Evolutionary conservation across 2,329 filamentous ascomycete species (phyloP), one percentile per base, ranked within the genome.

Genomic region (Claviceps humidiphila): DNA sequence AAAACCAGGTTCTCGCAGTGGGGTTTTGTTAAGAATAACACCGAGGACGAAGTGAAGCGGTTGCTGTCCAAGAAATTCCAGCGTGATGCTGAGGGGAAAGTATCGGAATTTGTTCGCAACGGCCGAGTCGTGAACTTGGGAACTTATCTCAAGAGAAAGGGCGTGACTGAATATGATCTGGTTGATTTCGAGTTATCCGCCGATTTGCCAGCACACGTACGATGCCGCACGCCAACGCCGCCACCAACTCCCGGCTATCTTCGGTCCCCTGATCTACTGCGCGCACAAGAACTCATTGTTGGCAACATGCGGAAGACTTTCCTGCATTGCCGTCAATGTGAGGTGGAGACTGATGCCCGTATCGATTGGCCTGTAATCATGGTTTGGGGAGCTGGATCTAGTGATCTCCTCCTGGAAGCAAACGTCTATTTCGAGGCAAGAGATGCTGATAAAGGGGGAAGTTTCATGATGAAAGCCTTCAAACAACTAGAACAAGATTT

Each of bases 1-100:
- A 77, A 77, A 59, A 75, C 74, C n/a, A 66, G 74, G 24, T 76
- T 76, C 58, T 74, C 74, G 14, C 73, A 76, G 55, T 77, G 74
- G 74, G 74, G 74, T 0, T 77, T 77, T 55, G 74, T 73, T 42
- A 77, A 77, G 63, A 76, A 77, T 54, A 76, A 76, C 55, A 76
- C 73, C 43, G 74, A 76, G 53, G 73, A 75, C 26, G 74, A 76
- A 53, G 73, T 76, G 7, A 74, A 75, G 59, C 66, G 70, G 17
- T 64, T 77, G 49, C 62, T 77, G 8, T 74, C 72, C 41, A 72
- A 75, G 62, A 76, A 76, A 55, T 74, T 75, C 46, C 72, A 76
- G 57, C 72, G 74, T 44, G 74, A 74, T 58, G 74, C 74, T 4
- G 70, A 74, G 56, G 74, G 74, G 53, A 77, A 77, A 57, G 71